Evolutionary conservation across 306 rosid species (phyloP), one percentile per base, ranked within the genome.

Genomic region (Glycine soja): DNA sequence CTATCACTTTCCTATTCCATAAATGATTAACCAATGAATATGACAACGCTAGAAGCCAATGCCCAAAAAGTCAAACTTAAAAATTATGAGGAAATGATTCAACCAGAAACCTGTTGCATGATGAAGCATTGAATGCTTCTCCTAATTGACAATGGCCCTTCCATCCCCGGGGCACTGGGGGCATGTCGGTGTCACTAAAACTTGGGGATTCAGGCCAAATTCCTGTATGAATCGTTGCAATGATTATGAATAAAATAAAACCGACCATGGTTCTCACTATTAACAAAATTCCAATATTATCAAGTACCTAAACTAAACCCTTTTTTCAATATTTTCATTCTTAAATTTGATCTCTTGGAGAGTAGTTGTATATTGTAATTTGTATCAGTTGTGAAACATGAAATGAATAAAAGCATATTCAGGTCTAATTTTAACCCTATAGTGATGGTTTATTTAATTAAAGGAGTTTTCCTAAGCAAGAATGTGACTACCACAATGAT

Each of bases 141-240:
- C 93, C 97, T 13, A 63, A 9, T 80, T 90, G 90, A 87, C 97
- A 92, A 40, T 40, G 74, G 54, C 97, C 94, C 75, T 83, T 92
- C 97, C 97, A 92, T 72, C 84, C 54, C 5, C 70, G 48, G 15
- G 97, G 94, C 72, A 85, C 86, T 2, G 92, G 93, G 79, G 93
- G 93, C 97, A 92, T 90, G 84, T 75, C 83, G 19, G 78, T 85
- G 81, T 92, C 97, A 5, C 78, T 73, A 80, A 92, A 92, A 67
- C 97, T 92, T 59, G 94, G 91, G 46, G 94, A 92, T 85, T 92
- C 97, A 7, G 97, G 97, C 94, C 94, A 92, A 77, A 92, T 92
- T 88, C 97, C 97, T 92, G 89, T 48, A 77, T 50, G 36, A 74
- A 52, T 18, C 19, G 78, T 61, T 51, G 52, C 70, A 38, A 50